Base-by-base conservation (phyloP, 345 rosid species). In the Euphorbia peplus region DNA sequence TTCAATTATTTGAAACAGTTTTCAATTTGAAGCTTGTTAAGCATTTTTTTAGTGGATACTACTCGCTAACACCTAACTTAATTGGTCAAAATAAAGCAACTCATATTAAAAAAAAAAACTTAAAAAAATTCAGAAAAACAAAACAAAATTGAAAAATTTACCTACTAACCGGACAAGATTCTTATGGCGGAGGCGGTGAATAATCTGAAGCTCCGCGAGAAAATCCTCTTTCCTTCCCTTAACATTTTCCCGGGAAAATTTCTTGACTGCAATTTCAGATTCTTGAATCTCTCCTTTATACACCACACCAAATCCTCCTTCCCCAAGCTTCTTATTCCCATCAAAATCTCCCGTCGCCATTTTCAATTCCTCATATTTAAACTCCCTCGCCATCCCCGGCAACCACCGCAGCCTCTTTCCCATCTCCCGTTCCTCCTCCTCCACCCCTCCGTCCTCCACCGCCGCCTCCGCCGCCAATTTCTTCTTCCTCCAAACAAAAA, bases 241-340 rank as follows among this genome's bases (percentile, higher is more conserved):
- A 47, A 80, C 71, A 37, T 46, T 73, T 24, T 80, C 89, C 60
- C 86, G 73, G 52, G 76, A 72, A 77, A 85, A 85, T 63, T 79
- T 82, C 72, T 85, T 85, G 39, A 82, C 89, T 0, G 89, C 86
- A 35, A 82, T 68, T 71, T 76, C 68, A 28, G n/a, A 22, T 4
- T 63, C 48, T 10, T 52, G 25, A 18, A 80, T 21, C 10, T 70
- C 25, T 12, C 86, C 89, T 77, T 57, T 75, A 67, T 80, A 82
- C 26, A 85, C 86, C 30, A 82, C 76, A 8, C 83, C 85, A 50
- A 82, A 82, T 42, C 88, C 84, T 19, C 88, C 88, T 68, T 82
- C 81, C 0, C 86, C 88, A 2, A 82, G 83, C 75, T 55, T 81
- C 76, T 66, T 70, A 13, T 75, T 79, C 55, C 75, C 78, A 24